Conservation (phyloP, 2,329 filamentous ascomycete genomes). For the Cladosporium colombiae region DNA sequence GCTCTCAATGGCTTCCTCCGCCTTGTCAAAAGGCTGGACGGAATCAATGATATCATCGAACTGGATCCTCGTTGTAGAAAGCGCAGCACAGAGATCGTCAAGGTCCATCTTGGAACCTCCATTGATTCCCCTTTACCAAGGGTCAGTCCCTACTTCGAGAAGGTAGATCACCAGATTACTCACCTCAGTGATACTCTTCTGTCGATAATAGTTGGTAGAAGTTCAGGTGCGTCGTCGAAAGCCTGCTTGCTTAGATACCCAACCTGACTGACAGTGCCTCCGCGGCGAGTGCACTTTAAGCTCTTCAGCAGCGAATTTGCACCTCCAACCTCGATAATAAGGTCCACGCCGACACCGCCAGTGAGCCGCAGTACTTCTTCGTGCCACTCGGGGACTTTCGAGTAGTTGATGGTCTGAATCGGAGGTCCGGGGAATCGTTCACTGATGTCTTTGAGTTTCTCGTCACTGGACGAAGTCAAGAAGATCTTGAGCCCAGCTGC, state of each 20-base stretch:
- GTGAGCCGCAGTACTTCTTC: conserved; percentile 51
- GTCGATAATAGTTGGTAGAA: conserved; percentile 20
- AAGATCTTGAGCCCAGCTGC: conserved; percentile 39
- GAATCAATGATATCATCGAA: conserved; percentile 23
- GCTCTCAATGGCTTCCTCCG: conserved; percentile 19
- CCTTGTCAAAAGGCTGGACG: conserved; percentile 13
- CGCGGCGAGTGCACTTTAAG: conserved; percentile 36
- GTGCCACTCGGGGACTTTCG: conserved; percentile 57
- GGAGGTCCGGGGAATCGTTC: conserved; percentile 52
- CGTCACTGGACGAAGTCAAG: conserved; percentile 52
- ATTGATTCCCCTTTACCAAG: conserved; percentile 21
- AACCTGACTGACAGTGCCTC: conserved; percentile 21
- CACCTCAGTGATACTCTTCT: conserved; percentile 20
- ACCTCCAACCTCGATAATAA: conserved; percentile 51
- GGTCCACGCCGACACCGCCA: conserved; percentile 41
- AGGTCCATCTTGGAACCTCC: conserved; percentile 20
- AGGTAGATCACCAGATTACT: background rate
- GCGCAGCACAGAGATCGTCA: conserved; percentile 20
- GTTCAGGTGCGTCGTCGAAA: conserved; percentile 7
- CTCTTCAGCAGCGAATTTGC: conserved; percentile 44
- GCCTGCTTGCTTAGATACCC: conserved; percentile 40
- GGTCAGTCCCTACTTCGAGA: background rate
- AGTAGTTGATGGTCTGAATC: conserved; percentile 59
- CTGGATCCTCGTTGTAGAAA: conserved; percentile 8
- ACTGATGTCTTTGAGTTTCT: conserved; percentile 54